Base-by-base conservation (phyloP, 2,329 filamentous ascomycete genomes). In the Beauveria caledonica region DNA sequence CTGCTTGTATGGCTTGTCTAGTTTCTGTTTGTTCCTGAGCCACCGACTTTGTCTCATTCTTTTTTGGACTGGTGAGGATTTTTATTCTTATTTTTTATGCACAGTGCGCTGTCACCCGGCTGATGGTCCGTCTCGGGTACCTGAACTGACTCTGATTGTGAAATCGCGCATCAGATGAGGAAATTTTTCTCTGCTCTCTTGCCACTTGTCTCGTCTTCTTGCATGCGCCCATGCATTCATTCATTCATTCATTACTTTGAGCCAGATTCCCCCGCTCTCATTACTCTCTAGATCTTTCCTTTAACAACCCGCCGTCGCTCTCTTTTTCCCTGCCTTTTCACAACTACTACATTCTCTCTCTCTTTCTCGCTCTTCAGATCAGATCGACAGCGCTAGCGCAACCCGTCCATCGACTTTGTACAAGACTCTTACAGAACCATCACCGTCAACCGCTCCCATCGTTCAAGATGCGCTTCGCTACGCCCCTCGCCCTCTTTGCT, bases 381-480 rank as follows among this genome's bases (percentile, higher is more conserved):
- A 6, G 10, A 21, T 45, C 19, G 46, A 15, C 25, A 36, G 17
- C 36, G 9, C 52, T 54, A 42, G 23, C 40, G n/a, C 55, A 46
- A 36, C 27, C 55, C 33, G 33, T n/a, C 11, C 25, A 19, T 19
- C 48, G 36, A 39, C 29, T 5, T 19, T 33, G n/a, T 56, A 23
- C 54, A 58, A 19, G 6, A 49, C 13, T 19, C 10, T 7, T 15
- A 46, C n/a, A 9, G 7, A 8, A 13, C 33, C 44, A 10, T 13
- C 21, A 49, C 48, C 17, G 19, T 27, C 46, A 25, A 23, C 1
- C 17, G 8, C 23, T n/a, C 8, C 8, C 15, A 25, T 50, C 53
- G 9, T 66, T 36, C 75, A 78, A 71, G 64, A 80, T 80, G 78
- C 76, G 74, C 67, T 74, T 77, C 73, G 71, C 76, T 64, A 70